A percentile compares a stretch with the other conserved stretches of the same genome.
These are phyloP conservation scores for Trametes maxima DNA, from an alignment of 768 basidiomycete genomes.

Conservation along the genomic window DNA sequence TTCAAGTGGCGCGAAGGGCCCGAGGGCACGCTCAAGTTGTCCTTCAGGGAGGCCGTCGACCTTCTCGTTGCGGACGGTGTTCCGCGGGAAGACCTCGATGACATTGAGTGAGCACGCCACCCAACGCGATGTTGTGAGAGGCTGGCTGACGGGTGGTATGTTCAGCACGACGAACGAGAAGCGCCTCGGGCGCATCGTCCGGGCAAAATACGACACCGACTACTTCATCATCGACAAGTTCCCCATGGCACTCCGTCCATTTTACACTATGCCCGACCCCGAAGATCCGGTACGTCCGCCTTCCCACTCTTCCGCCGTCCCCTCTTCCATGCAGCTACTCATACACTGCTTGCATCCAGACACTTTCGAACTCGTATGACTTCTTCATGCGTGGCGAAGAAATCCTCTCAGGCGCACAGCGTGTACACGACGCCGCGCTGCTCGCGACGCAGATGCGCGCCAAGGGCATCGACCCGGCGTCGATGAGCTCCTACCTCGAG, in stretches of 20 bases:
- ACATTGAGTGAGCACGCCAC: slow-evolving; percentile 70
- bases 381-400: slow-evolving; percentile 99
- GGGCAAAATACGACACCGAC: slow-evolving; percentile 93
- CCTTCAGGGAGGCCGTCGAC: slow-evolving; percentile 86
- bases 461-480: slow-evolving; percentile 88
- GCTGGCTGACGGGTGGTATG: neutral
- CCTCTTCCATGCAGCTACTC: neutral
- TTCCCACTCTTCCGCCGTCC: neutral
- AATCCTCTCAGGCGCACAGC: slow-evolving; percentile 97
- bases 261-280: slow-evolving; percentile 99
- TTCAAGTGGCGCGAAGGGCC: slow-evolving; percentile 94
- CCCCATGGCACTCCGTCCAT: slow-evolving; percentile 92
- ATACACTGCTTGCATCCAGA: slow-evolving; percentile 42
- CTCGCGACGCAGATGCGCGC: slow-evolving; percentile 82
- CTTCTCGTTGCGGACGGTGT: slow-evolving; percentile 87
- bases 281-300: slow-evolving; percentile 65
- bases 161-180: slow-evolving; percentile 93
- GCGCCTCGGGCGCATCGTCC: slow-evolving; percentile 85
- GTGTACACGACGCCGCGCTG: slow-evolving; percentile 88
- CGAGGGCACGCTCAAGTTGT: slow-evolving; percentile 83
- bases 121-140: neutral
- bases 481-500: slow-evolving; percentile 91
- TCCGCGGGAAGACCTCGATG: slow-evolving; percentile 74
- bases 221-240: slow-evolving; percentile 99
- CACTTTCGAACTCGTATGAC: slow-evolving; percentile 97